Percentiles rank a stretch among this genome's conserved stretches.
These are phyloP conservation scores for Antrodiella citrinella DNA, from an alignment of 768 basidiomycete genomes.

Conservation along the genomic window DNA sequence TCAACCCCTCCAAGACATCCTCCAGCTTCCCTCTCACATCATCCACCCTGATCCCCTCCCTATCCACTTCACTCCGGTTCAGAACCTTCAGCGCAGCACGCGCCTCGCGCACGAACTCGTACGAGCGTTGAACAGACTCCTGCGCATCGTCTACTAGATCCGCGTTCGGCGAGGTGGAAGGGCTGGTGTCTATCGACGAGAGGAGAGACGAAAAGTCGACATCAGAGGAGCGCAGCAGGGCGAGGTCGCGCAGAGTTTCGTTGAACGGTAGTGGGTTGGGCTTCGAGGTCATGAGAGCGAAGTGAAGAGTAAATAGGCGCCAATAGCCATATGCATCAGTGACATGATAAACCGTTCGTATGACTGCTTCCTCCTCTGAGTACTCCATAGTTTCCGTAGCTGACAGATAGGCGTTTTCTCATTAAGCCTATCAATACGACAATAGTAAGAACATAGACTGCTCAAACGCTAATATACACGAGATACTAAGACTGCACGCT, in stretches of 20 bases:
- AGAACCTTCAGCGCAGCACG: slow-evolving; percentile 48
- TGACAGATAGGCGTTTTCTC: too few species aligned
- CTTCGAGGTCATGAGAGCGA: slow-evolving; percentile 1
- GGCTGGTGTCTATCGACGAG: slow-evolving; percentile 1
- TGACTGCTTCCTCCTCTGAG: too few species aligned
- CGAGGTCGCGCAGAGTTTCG: slow-evolving; percentile 64
- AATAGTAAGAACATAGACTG: too few species aligned
- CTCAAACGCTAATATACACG: too few species aligned
- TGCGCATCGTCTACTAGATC: slow-evolving; percentile 18
- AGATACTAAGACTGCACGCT: too few species aligned
- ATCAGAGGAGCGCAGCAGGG: slow-evolving; percentile 56
- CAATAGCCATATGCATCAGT: too few species aligned
- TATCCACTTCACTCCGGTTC: slow-evolving; percentile 43
- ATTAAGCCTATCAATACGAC: too few species aligned
- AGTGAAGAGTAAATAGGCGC: too few species aligned
- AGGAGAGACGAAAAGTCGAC: slow-evolving; percentile 30
- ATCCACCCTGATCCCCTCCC: slow-evolving; percentile 48
- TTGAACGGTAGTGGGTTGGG: slow-evolving; percentile 24
- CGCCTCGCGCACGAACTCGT: slow-evolving; percentile 50
- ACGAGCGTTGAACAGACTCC: slow-evolving; percentile 41
- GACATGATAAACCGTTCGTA: too few species aligned
- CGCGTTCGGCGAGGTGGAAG: slow-evolving; percentile 1
- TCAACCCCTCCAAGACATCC: slow-evolving; percentile 33
- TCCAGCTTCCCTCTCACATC: slow-evolving; percentile 46
- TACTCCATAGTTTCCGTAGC: too few species aligned